These are phyloP conservation scores for Coemansia sp. DNA, from an alignment of 371 early-diverging fungal genomes.

Conservation along the genomic window DNA sequence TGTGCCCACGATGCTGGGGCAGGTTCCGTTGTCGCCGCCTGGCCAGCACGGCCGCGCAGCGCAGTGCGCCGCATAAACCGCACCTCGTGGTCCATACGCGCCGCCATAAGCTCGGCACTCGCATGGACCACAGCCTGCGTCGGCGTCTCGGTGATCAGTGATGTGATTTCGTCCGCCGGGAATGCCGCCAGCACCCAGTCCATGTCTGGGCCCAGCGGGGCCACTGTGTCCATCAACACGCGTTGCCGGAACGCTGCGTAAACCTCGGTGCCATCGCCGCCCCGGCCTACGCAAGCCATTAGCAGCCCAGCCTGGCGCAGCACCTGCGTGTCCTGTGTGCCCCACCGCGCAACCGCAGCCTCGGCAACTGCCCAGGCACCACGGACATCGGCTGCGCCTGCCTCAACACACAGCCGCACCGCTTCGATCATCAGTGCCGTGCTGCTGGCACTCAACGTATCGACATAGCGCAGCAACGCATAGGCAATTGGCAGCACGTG, in stretches of 20 bases:
- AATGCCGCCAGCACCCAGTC: slow-evolving; percentile 24
- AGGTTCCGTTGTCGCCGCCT: slow-evolving; percentile 5
- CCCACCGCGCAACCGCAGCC: slow-evolving; percentile 15
- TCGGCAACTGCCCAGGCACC: slow-evolving; percentile 28
- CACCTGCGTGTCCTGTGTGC: no score
- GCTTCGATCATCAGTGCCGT: slow-evolving; percentile 24
- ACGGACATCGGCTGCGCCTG: slow-evolving; percentile 24
- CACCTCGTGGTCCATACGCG: slow-evolving; percentile 46
- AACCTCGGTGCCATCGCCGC: slow-evolving; percentile 20
- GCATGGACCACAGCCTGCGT: not conserved
- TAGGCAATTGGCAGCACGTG: slow-evolving; percentile 27
- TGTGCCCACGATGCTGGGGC: slow-evolving; percentile 24
- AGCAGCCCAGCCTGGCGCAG: no score
- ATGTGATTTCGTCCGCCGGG: slow-evolving; percentile 20
- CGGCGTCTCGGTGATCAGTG: slow-evolving; percentile 1
- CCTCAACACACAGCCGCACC: slow-evolving; percentile 17
- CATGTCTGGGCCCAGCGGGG: not conserved
- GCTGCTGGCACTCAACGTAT: slow-evolving; percentile 10
- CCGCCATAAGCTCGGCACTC: slow-evolving; percentile 18
- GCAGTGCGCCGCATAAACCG: slow-evolving; percentile 40
- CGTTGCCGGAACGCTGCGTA: slow-evolving; percentile 29
- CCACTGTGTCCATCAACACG: slow-evolving; percentile 9
- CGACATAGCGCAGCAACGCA: slow-evolving; percentile 18
- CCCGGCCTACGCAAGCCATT: slow-evolving; percentile 13
- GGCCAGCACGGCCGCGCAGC: slow-evolving; percentile 17